A percentile compares a stretch with the other conserved stretches of the same genome.
Evolutionary conservation across 345 rosid genomes (phyloP).

Genomic region (Psidium guajava): DNA sequence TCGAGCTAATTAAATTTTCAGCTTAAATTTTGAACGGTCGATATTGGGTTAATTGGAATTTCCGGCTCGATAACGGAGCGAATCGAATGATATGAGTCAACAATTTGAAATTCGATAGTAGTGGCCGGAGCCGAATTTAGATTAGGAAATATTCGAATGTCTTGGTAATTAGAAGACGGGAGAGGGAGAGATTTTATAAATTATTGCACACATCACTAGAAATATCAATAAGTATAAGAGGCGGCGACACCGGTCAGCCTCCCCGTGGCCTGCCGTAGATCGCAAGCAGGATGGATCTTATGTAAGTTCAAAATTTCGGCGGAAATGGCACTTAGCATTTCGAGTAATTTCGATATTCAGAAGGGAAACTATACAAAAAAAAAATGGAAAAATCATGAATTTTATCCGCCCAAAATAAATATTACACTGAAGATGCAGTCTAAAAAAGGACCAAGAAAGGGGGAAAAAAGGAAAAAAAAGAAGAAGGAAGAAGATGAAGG

Average conservation of each 20-base stretch:
- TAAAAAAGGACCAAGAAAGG: background rate
- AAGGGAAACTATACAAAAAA: background rate
- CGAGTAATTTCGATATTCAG: background rate
- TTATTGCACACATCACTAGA: background rate
- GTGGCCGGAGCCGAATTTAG: background rate
- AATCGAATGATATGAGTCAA: background rate
- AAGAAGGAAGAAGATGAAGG: background rate
- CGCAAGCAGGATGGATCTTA: background rate
- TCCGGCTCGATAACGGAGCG: background rate
- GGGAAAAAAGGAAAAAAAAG: background rate
- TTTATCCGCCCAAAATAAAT: conserved; percentile 2
- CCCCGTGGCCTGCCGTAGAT: background rate
- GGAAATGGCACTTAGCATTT: background rate
- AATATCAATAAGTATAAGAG: too few species aligned
- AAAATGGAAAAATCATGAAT: background rate
- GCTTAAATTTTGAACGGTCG: background rate
- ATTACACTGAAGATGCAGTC: conserved; percentile 6
- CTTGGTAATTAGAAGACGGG: background rate
- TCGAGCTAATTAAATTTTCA: background rate
- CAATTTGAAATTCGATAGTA: background rate
- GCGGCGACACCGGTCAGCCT: background rate
- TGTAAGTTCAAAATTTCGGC: background rate
- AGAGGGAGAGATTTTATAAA: background rate
- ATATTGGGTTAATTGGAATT: background rate
- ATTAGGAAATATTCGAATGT: background rate